A percentile compares a stretch with the other conserved stretches of the same genome.
Conservation (phyloP, 768 basidiomycete genomes). For the Tulasnella sp. region DNA sequence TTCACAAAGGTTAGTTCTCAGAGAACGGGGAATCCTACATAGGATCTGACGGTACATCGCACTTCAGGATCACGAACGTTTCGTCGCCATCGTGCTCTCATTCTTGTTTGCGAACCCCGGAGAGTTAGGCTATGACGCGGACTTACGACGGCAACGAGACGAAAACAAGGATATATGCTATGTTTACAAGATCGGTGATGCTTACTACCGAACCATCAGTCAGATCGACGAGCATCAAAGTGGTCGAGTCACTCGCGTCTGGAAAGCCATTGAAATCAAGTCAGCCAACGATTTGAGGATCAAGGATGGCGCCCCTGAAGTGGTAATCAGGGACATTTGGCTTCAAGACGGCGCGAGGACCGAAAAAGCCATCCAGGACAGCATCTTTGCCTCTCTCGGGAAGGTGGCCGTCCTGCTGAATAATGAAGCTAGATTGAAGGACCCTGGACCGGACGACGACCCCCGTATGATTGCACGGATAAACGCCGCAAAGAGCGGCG, state of each 20-base stretch:
- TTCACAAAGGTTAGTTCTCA: not conserved
- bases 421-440: not conserved
- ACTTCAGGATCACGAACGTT: not conserved
- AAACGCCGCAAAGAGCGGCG: not conserved
- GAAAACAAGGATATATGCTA: not conserved
- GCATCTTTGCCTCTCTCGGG: not conserved
- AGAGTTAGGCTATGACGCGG: not conserved
- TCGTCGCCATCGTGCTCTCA: not conserved
- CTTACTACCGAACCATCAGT: not conserved
- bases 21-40: not conserved
- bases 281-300: not conserved
- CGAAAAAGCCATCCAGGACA: not conserved
- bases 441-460: not conserved
- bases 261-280: not conserved
- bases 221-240: not conserved
- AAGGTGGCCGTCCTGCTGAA: not conserved
- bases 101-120: not conserved
- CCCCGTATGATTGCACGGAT: not conserved
- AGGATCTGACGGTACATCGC: not conserved
- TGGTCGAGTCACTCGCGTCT: constrained; percentile 1
- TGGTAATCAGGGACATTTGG: not conserved
- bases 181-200: not conserved
- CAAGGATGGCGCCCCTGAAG: not conserved
- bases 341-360: not conserved
- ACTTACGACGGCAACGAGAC: not conserved